Evolutionary conservation across 352 stramenopile species (phyloP).

Genomic region (Phytophthora citricola): DNA sequence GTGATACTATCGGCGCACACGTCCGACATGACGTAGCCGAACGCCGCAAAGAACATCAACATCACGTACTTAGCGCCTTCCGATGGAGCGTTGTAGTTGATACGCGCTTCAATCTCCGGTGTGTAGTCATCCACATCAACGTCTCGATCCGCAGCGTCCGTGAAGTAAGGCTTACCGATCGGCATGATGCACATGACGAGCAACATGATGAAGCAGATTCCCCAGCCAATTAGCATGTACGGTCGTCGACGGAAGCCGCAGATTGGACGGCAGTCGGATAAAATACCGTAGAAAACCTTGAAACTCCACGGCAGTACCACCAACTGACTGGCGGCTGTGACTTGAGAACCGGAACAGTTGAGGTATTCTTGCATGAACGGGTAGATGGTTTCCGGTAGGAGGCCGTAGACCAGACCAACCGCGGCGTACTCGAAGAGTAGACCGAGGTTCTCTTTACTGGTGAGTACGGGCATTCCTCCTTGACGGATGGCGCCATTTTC

Average conservation of each 20-base stretch:
- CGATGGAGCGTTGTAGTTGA: constrained; percentile 45
- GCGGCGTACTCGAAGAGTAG: constrained; percentile 49
- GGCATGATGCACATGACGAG: constrained; percentile 48
- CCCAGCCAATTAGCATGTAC: constrained; percentile 66
- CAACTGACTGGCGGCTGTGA: constrained; percentile 44
- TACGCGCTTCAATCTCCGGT: constrained; percentile 22
- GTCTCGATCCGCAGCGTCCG: constrained; percentile 17
- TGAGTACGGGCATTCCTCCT: constrained; percentile 35
- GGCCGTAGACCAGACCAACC: constrained; percentile 48
- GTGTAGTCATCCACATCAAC: constrained; percentile 29
- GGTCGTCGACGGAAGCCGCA: constrained; percentile 60
- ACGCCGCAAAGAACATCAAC: constrained; percentile 29
- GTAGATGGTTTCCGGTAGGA: constrained; percentile 52
- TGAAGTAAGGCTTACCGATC: constrained; percentile 59
- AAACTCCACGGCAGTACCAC: constrained; percentile 4
- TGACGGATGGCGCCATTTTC: constrained; percentile 42
- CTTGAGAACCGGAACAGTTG: constrained; percentile 48
- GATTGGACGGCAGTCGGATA: constrained; percentile 46
- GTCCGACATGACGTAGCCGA: constrained; percentile 32
- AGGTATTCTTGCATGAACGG: constrained; percentile 55
- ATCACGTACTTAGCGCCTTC: constrained; percentile 39
- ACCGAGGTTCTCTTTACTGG: constrained; percentile 44
- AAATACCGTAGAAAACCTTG: constrained; percentile 1
- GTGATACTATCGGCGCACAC: constrained; percentile 48
- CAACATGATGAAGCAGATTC: constrained; percentile 49